Evolutionary conservation across 352 stramenopile species (phyloP).

Genomic region (Phytopythium kandeliae): DNA sequence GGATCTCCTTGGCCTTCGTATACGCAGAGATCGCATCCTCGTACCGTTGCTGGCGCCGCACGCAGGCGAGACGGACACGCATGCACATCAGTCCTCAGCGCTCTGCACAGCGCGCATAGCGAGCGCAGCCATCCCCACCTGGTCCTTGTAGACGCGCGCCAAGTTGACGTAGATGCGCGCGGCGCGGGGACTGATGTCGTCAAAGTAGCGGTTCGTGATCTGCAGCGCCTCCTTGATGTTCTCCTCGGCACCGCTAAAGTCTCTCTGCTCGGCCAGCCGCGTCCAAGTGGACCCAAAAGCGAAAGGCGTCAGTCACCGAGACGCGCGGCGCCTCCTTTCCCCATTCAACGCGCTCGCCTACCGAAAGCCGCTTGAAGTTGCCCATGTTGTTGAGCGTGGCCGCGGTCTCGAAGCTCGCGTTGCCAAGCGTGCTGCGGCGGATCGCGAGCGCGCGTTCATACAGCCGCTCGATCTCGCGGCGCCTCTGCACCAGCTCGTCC

Average conservation of each 20-base stretch:
- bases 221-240: conserved; percentile 73
- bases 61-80: background rate
- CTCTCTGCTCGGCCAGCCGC: conserved; percentile 22
- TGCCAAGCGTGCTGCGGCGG: conserved; percentile 60
- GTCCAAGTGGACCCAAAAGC: conserved; percentile 3
- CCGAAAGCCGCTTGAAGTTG: conserved; percentile 72
- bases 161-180: conserved; percentile 77
- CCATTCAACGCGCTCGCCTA: conserved; percentile 17
- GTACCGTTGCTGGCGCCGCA: conserved; percentile 40
- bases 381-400: conserved; percentile 81
- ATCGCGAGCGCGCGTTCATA: conserved; percentile 67
- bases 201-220: conserved; percentile 77
- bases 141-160: conserved; percentile 68
- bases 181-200: conserved; percentile 62
- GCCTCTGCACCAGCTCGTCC: conserved; percentile 26
- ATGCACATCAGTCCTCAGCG: background rate
- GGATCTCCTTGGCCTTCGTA: conserved; percentile 64
- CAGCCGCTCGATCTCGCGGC: conserved; percentile 51
- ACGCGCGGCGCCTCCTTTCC: no score
- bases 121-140: conserved; percentile 19
- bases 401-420: conserved; percentile 74
- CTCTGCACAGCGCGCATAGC: background rate
- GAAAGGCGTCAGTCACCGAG: background rate
- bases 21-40: conserved; percentile 64
- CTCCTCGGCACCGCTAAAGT: conserved; percentile 58